phyloP scores from a whole-genome alignment of 805 yeast genomes.

The Saccharomycopsis guyanensis region DNA sequence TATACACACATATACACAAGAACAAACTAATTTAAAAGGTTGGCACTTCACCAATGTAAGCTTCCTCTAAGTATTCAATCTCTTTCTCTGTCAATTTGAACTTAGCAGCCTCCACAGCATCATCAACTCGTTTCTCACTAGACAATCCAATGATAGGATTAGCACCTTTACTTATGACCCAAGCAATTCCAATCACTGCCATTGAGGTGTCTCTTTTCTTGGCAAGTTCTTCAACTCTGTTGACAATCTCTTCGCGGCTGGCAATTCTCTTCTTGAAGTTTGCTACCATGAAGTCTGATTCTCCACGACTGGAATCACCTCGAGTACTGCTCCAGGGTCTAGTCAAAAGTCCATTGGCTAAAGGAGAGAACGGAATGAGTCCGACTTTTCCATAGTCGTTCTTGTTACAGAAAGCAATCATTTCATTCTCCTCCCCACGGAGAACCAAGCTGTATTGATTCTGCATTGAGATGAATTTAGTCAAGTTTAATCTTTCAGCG shows the following conservation, averaged over 20 bases:
- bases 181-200: constrained; percentile 50
- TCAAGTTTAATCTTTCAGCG: constrained; percentile 52
- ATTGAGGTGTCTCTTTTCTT: constrained; percentile 39
- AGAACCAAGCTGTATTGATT: constrained; percentile 46
- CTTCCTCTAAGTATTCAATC: constrained; percentile 10
- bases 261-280: too few relatives aligned
- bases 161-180: constrained; percentile 44
- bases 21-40: too few relatives aligned
- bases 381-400: constrained; percentile 39
- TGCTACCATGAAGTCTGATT: too few relatives aligned
- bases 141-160: constrained; percentile 52
- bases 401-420: constrained; percentile 45
- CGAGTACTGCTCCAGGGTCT: constrained; percentile 31
- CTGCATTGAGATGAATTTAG: constrained; percentile 53
- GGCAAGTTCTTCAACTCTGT: constrained; percentile 50
- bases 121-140: constrained; percentile 44
- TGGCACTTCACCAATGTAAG: too few relatives aligned
- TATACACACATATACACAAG: too few relatives aligned
- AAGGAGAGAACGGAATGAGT: constrained; percentile 54
- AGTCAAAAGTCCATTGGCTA: constrained; percentile 46
- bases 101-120: constrained; percentile 37
- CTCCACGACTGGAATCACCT: not conserved
- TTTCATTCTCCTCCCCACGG: constrained; percentile 61
- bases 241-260: constrained; percentile 33
- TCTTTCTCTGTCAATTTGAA: constrained; percentile 29